Evolutionary conservation across 2,329 filamentous ascomycete species (phyloP).

Genomic region (Neofusicoccum sp.): DNA sequence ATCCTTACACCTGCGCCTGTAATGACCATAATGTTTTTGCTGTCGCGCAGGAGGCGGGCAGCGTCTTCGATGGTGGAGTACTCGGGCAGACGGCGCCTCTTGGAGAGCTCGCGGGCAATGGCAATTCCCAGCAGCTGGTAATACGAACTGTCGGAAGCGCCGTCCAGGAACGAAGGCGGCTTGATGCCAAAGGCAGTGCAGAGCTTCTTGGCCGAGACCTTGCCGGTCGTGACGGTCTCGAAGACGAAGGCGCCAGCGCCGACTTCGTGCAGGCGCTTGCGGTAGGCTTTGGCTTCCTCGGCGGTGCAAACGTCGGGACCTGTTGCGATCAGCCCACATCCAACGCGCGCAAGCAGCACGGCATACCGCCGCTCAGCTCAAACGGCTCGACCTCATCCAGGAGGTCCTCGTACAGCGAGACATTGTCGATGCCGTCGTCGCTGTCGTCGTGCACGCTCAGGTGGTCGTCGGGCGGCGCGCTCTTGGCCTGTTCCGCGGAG

Average conservation of each 20-base stretch:
- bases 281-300: constrained; percentile 66
- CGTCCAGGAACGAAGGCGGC: constrained; percentile 73
- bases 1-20: constrained; percentile 73
- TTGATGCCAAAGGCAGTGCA: constrained; percentile 83
- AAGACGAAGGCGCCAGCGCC: constrained; percentile 79
- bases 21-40: constrained; percentile 86
- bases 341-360: not conserved
- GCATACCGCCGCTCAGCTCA: constrained; percentile 20
- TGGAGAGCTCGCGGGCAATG: constrained; percentile 78
- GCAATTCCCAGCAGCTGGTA: constrained; percentile 74
- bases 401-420: constrained; percentile 30
- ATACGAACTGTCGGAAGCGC: constrained; percentile 71
- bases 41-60: constrained; percentile 71
- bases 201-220: constrained; percentile 77
- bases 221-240: constrained; percentile 68
- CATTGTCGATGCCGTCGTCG: constrained; percentile 36
- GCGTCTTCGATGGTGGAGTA: constrained; percentile 91
- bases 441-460: constrained; percentile 23
- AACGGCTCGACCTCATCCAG: constrained; percentile 24
- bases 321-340: constrained; percentile 22
- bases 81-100: constrained; percentile 74
- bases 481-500: constrained; percentile 12
- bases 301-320: constrained; percentile 35
- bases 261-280: constrained; percentile 71
- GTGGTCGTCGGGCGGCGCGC: constrained; percentile 10